phyloP scores from a whole-genome alignment of 1,139 yeast genomes.

The Kodamaea alishanica region DNA sequence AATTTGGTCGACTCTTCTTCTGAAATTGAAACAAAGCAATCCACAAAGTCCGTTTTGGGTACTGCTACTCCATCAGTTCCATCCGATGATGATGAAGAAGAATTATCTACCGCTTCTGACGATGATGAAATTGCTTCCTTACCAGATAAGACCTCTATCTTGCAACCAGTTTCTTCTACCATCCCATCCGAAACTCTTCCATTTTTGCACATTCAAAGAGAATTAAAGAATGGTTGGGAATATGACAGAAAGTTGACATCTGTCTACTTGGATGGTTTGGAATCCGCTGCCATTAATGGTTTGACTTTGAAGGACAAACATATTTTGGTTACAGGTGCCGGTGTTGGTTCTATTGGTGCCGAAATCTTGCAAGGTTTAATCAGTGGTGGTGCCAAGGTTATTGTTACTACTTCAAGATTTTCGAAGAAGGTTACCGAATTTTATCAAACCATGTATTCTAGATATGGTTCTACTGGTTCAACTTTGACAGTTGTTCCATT shows the following conservation, averaged over 20 bases:
- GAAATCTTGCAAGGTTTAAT: conserved; percentile 91
- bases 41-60: conserved; percentile 40
- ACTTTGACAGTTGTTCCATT: conserved; percentile 94
- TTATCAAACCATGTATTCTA: conserved; percentile 89
- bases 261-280: conserved; percentile 81
- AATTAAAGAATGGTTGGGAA: conserved; percentile 74
- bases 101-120: conserved; percentile 42
- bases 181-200: conserved; percentile 88
- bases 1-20: conserved; percentile 66
- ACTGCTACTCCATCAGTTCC: conserved; percentile 41
- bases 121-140: conserved; percentile 83
- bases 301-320: conserved; percentile 83
- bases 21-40: conserved; percentile 55
- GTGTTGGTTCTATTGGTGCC: conserved; percentile 98
- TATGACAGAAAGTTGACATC: conserved; percentile 80
- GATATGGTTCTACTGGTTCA: conserved; percentile 89
- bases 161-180: conserved; percentile 68
- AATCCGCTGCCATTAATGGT: conserved; percentile 90
- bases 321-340: conserved; percentile 95
- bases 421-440: conserved; percentile 92
- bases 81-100: conserved; percentile 53
- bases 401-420: conserved; percentile 94
- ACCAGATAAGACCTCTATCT: conserved; percentile 65
- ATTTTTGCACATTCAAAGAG: conserved; percentile 86
- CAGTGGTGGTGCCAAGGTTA: conserved; percentile 96